A percentile compares a stretch with the other conserved stretches of the same genome.
These are phyloP conservation scores for Ceratobasidium sp. DNA, from an alignment of 1,284 basidiomycete species.

Conservation along the genomic window DNA sequence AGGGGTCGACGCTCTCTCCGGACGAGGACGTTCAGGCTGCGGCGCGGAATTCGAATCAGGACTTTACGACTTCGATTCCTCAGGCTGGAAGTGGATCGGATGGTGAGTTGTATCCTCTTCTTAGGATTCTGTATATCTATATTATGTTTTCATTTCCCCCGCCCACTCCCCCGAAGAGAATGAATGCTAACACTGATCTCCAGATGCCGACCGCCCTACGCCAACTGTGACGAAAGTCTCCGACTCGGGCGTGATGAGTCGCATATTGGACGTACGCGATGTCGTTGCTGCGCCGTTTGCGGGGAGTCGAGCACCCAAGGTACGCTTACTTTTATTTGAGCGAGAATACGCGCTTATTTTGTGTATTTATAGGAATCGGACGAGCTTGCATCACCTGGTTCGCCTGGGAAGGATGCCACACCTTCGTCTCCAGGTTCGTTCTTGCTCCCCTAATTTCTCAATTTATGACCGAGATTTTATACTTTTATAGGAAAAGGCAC, in stretches of 20 bases:
- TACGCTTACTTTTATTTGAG: neutral
- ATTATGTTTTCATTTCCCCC: neutral
- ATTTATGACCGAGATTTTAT: too few relatives aligned
- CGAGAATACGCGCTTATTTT: neutral
- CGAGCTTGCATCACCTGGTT: neutral
- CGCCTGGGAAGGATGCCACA: neutral
- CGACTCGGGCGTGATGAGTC: slow-evolving; percentile 19
- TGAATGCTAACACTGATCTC: too few relatives aligned
- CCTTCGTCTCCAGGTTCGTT: slow-evolving; percentile 3
- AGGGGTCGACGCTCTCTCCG: slow-evolving; percentile 14
- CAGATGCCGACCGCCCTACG: neutral
- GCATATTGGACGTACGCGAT: slow-evolving; percentile 20
- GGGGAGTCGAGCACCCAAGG: slow-evolving; percentile 27
- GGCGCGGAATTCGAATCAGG: slow-evolving; percentile 17
- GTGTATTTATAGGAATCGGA: neutral
- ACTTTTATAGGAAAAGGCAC: neutral
- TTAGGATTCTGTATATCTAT: too few relatives aligned
- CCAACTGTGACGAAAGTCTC: slow-evolving; percentile 37
- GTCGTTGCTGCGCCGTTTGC: slow-evolving; percentile 27
- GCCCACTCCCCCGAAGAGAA: neutral
- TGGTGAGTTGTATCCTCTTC: too few relatives aligned
- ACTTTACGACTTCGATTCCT: slow-evolving; percentile 6
- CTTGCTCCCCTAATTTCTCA: neutral
- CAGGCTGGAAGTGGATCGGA: neutral
- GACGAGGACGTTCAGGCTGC: slow-evolving; percentile 22